Evolutionary conservation across 495 filamentous ascomycete species (phyloP).

Genomic region (Zalerion maritima): DNA sequence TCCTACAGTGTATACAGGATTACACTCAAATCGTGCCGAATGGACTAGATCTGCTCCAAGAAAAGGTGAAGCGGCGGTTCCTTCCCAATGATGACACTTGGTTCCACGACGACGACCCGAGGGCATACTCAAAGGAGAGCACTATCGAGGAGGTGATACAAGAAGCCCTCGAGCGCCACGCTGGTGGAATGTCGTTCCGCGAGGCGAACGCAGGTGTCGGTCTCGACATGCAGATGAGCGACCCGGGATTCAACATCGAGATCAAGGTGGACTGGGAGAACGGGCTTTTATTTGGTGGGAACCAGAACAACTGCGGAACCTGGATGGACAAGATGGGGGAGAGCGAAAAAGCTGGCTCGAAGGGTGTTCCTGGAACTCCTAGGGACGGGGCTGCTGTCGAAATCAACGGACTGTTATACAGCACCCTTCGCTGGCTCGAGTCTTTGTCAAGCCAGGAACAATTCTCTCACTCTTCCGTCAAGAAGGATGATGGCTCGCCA

Average conservation of each 20-base stretch:
- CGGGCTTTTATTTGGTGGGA: slow-evolving; percentile 87
- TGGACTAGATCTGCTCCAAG: slow-evolving; percentile 58
- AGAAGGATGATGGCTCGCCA: slow-evolving; percentile 36
- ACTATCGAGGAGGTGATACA: slow-evolving; percentile 81
- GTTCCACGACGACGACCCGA: slow-evolving; percentile 64
- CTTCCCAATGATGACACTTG: slow-evolving; percentile 89
- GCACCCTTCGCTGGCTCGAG: slow-evolving; percentile 67
- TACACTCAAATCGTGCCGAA: slow-evolving; percentile 73
- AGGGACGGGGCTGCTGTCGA: slow-evolving; percentile 91
- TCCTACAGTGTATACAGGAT: slow-evolving; percentile 87
- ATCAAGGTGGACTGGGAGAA: slow-evolving; percentile 86
- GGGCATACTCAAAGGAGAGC: slow-evolving; percentile 72
- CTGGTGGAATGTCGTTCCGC: slow-evolving; percentile 71
- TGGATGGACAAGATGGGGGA: slow-evolving; percentile 99
- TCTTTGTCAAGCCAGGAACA: slow-evolving; percentile 47
- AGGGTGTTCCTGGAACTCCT: slow-evolving; percentile 90
- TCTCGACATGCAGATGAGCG: slow-evolving; percentile 86
- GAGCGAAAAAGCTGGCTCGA: slow-evolving; percentile 74
- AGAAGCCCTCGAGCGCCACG: slow-evolving; percentile 84
- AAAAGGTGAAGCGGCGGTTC: slow-evolving; percentile 73
- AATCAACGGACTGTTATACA: slow-evolving; percentile 85
- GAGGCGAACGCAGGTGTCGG: slow-evolving; percentile 86
- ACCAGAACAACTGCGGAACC: slow-evolving; percentile 87
- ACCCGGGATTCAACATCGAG: slow-evolving; percentile 81
- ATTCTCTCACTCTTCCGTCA: slow-evolving; percentile 60